Percentiles rank a stretch among this genome's conserved stretches.
phyloP scores from a whole-genome alignment of 2,329 filamentous ascomycete species.

The Proliferodiscus dingleyae region DNA sequence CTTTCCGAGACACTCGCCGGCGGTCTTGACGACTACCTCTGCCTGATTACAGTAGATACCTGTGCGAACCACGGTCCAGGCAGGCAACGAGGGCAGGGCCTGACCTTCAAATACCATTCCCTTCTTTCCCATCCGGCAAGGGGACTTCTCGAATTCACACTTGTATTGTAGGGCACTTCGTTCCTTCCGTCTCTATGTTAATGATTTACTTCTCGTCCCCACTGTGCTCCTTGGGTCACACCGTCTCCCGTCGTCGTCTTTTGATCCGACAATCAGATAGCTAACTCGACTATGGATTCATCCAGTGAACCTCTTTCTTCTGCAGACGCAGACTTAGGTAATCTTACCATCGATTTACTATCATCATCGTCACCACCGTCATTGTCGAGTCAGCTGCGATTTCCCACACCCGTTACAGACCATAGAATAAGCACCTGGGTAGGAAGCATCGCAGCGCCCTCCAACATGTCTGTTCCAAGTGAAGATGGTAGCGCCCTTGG shows the following conservation, averaged over 20 bases:
- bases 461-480: slow-evolving; percentile 27
- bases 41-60: too few species aligned
- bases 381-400: slow-evolving; percentile 20
- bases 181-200: slow-evolving; percentile 8
- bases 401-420: slow-evolving; percentile 25
- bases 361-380: too few species aligned
- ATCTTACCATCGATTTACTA: slow-evolving; percentile 7
- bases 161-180: background rate
- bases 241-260: slow-evolving; percentile 1
- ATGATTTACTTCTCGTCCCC: background rate
- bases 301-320: slow-evolving; percentile 21
- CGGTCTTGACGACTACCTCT: background rate
- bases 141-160: background rate
- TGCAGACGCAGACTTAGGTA: slow-evolving; percentile 5
- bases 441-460: slow-evolving; percentile 16
- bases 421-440: slow-evolving; percentile 28
- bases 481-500: slow-evolving; percentile 30
- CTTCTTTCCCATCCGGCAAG: background rate
- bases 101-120: background rate
- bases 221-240: slow-evolving; percentile 2
- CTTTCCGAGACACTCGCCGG: slow-evolving; percentile 6
- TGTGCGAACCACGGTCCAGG: background rate
- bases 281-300: slow-evolving; percentile 29
- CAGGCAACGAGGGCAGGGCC: background rate
- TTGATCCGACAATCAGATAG: slow-evolving; percentile 15